Conservation (phyloP, 164 flowering plant species). For the Sedum album region DNA sequence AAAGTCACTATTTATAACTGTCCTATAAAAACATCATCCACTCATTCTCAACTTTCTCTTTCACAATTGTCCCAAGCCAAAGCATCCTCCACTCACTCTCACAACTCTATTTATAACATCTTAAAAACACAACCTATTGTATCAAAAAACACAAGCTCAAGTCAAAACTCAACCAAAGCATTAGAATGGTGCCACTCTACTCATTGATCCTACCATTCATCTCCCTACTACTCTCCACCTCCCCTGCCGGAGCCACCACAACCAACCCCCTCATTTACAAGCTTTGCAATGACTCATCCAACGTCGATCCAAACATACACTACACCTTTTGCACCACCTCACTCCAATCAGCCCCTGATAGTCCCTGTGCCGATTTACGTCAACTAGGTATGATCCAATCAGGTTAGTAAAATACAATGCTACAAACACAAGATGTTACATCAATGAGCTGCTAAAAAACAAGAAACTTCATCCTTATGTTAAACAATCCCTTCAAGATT, state of each 20-base stretch:
- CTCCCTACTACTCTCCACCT: background rate
- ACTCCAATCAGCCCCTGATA: constrained; percentile 30
- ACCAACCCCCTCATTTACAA: constrained; percentile 18
- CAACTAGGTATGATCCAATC: constrained; percentile 39
- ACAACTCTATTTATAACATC: background rate
- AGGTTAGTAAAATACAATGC: constrained; percentile 25
- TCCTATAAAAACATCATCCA: too few relatives aligned
- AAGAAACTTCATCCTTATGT: constrained; percentile 17
- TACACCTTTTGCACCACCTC: constrained; percentile 37
- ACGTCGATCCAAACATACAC: constrained; percentile 30
- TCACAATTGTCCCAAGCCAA: too few relatives aligned
- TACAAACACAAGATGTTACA: constrained; percentile 22
- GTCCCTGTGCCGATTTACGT: constrained; percentile 24
- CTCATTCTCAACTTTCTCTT: too few relatives aligned
- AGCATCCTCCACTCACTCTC: too few relatives aligned
- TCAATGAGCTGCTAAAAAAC: constrained; percentile 21
- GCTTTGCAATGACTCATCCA: constrained; percentile 31
- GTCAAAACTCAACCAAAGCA: background rate
- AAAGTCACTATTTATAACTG: too few relatives aligned
- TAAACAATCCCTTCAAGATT: constrained; percentile 25
- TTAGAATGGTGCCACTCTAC: constrained; percentile 11
- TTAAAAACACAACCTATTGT: too few relatives aligned
- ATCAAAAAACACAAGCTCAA: background rate
- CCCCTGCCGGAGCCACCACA: background rate
- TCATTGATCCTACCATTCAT: constrained; percentile 6